These are phyloP conservation scores for Scheffersomyces cryptocercus DNA, from an alignment of 1,139 yeast genomes.

Conservation along the genomic window DNA sequence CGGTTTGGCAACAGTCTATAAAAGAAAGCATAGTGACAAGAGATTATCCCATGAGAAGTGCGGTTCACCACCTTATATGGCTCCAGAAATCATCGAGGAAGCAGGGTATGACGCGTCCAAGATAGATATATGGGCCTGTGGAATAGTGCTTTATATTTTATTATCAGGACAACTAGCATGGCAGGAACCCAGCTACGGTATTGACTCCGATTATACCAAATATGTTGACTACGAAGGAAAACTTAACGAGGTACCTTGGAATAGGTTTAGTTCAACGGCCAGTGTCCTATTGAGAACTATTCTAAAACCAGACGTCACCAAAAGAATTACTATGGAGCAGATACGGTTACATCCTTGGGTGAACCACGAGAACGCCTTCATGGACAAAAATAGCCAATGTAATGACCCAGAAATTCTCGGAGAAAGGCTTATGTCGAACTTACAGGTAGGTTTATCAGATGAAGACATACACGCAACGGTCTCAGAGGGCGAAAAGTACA, in stretches of 20 bases:
- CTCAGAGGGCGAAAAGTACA: neutral
- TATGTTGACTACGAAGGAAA: slow-evolving; percentile 46
- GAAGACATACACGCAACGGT: slow-evolving; percentile 8
- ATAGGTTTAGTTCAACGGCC: slow-evolving; percentile 44
- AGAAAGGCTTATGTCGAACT: slow-evolving; percentile 39
- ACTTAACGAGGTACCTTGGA: slow-evolving; percentile 52
- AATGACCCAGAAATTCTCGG: slow-evolving; percentile 48
- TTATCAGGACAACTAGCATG: slow-evolving; percentile 66
- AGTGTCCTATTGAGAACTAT: slow-evolving; percentile 52
- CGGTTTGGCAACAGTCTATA: slow-evolving; percentile 62
- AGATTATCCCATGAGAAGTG: slow-evolving; percentile 25
- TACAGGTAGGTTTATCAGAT: slow-evolving; percentile 50
- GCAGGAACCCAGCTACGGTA: slow-evolving; percentile 52
- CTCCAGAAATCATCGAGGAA: slow-evolving; percentile 59
- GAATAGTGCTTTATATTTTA: slow-evolving; percentile 58
- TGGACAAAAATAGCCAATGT: slow-evolving; percentile 46
- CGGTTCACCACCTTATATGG: slow-evolving; percentile 73
- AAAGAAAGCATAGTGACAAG: slow-evolving; percentile 8
- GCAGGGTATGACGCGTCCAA: slow-evolving; percentile 51
- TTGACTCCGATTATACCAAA: slow-evolving; percentile 47
- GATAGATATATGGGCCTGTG: slow-evolving; percentile 67
- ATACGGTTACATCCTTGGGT: slow-evolving; percentile 57
- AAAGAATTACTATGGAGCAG: slow-evolving; percentile 39
- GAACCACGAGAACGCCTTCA: slow-evolving; percentile 36
- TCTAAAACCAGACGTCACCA: slow-evolving; percentile 44